Evolutionary conservation across 2,329 filamentous ascomycete species (phyloP), one percentile per base, ranked within the genome.

Genomic region (Amphichorda felina): DNA sequence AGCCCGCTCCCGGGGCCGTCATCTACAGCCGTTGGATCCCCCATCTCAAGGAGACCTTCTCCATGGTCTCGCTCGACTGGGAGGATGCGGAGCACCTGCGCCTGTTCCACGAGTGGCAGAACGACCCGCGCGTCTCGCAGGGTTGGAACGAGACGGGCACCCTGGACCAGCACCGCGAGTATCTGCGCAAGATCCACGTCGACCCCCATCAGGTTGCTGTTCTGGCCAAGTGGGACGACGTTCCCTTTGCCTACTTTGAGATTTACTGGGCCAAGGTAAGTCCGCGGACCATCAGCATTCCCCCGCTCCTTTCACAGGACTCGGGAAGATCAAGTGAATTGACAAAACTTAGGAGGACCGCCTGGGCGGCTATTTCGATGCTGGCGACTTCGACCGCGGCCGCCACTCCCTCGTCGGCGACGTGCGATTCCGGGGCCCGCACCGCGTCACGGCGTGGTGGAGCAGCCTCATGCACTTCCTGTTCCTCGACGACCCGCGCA

Each of bases 111-210:
- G 67, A 66, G 38, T 89, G 83, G 83, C 82, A 87, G 57, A 89
- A 89, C 50, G 82, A 88, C 50, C 82, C 82, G 35, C 79, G 83
- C 34, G 83, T 89, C 22, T 80, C 80, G 4, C 72, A 79, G 49
- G 82, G 82, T 4, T 88, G 83, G 83, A 83, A 85, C 50, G 76
- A 84, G 60, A 82, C 79, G 2, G 83, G 82, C 22, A 82, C 80
- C 2, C 57, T 84, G 33, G 81, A 84, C 21, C 69, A 87, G 53
- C 83, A 88, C 55, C 69, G 74, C 41, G 70, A 76, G 47, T 88
- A 89, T 54, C 66, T 87, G 35, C 66, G 70, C 21, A 70, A 71
- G 43, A 66, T 81, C 37, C 75, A 85, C 48, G 68, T 73, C 30
- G 82, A 88, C 51, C 74, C 79, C 19, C 82, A 88, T 55, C 72